phyloP scores from a whole-genome alignment of 352 stramenopile species.

The Aphanomyces cochlioides region DNA sequence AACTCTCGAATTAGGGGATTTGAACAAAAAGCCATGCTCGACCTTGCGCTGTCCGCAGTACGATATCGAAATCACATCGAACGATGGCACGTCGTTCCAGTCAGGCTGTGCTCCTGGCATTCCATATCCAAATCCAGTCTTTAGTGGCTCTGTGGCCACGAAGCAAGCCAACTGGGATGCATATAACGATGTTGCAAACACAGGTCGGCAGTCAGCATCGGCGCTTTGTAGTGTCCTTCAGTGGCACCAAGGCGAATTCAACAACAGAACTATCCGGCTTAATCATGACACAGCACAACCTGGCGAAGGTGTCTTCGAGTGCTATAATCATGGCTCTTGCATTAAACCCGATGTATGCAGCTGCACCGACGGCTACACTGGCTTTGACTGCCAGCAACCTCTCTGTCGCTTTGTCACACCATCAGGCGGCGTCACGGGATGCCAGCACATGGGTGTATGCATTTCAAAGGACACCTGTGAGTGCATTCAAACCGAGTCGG shows the following conservation, averaged over 20 bases:
- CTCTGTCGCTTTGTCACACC: conserved; percentile 83
- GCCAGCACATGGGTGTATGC: conserved; percentile 92
- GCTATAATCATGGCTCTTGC: conserved; percentile 92
- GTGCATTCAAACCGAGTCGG: conserved; percentile 87
- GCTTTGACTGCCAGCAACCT: conserved; percentile 93
- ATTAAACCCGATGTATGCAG: conserved; percentile 89
- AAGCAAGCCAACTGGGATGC: conserved; percentile 52
- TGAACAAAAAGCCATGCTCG: conserved; percentile 43
- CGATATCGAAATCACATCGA: conserved; percentile 85
- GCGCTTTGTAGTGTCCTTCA: conserved; percentile 83
- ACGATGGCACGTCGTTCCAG: conserved; percentile 92
- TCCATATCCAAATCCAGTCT: conserved; percentile 49
- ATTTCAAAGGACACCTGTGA: conserved; percentile 88
- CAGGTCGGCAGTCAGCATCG: conserved; percentile 49
- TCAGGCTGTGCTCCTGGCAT: conserved; percentile 86
- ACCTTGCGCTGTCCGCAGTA: conserved; percentile 78
- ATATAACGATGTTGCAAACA: conserved; percentile 57
- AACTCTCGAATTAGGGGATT: conserved; percentile 30
- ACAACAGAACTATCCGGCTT: conserved; percentile 60
- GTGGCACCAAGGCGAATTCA: conserved; percentile 94
- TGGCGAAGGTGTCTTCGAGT: conserved; percentile 94
- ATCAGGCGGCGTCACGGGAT: conserved; percentile 71
- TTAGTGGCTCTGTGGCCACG: conserved; percentile 35
- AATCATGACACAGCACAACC: conserved; percentile 69
- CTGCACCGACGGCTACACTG: conserved; percentile 88